Conservation (phyloP, 257 asterid species). For the Echium plantagineum region DNA sequence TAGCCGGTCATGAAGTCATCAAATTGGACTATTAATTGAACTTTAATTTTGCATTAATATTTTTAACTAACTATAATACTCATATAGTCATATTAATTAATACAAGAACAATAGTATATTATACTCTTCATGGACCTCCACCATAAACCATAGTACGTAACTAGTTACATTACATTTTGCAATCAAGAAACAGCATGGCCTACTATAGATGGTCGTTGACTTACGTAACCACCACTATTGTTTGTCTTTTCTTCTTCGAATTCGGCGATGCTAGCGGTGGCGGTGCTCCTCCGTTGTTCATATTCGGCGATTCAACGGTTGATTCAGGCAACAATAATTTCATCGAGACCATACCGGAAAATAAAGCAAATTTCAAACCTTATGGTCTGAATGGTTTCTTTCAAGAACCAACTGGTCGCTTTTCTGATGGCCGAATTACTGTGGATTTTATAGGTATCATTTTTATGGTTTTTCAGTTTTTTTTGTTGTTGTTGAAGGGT, state of each 20-base stretch:
- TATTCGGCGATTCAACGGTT: slow-evolving; percentile 45
- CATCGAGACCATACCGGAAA: slow-evolving; percentile 34
- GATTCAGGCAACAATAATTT: slow-evolving; percentile 44
- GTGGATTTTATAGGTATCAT: slow-evolving; percentile 35
- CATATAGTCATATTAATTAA: too few relatives aligned
- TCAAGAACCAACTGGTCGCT: slow-evolving; percentile 38
- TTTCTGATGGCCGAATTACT: slow-evolving; percentile 43
- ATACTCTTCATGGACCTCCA: neutral
- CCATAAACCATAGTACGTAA: neutral
- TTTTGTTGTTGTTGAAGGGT: neutral
- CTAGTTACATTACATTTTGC: too few relatives aligned
- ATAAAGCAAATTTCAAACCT: slow-evolving; percentile 35
- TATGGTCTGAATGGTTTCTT: slow-evolving; percentile 41
- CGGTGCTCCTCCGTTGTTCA: slow-evolving; percentile 19
- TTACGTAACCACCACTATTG: neutral
- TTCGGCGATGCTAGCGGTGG: too few relatives aligned
- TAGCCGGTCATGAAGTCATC: too few relatives aligned
- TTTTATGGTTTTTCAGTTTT: neutral
- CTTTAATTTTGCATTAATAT: neutral
- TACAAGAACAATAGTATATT: neutral
- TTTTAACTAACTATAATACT: neutral
- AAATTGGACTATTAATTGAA: too few relatives aligned
- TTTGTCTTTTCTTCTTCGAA: slow-evolving; percentile 2
- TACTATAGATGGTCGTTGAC: neutral
- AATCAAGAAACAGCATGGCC: neutral